Evolutionary conservation across 192 early-diverging fungal species (phyloP), one percentile per base, ranked within the genome.

Genomic region (Mortierella antarctica): DNA sequence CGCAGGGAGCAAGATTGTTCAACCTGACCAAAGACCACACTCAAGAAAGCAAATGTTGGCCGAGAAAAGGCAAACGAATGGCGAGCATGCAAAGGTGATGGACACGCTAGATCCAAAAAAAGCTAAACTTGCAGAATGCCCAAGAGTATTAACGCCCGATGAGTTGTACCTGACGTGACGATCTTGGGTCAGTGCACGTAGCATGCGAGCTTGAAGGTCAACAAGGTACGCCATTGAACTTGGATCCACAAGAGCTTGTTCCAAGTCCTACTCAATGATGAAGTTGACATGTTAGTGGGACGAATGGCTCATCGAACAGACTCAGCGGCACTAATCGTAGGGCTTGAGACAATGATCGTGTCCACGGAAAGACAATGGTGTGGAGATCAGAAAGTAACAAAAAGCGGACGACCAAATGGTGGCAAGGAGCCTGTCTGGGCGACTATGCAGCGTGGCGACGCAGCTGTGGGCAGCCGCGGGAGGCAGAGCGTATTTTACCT

Each of bases 171-270:
- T 87, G 61, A 87, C 64, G 41, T 81, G 79, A 6, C 80, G 62
- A 62, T 88, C 83, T n/a, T 79, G 74, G 17, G 84, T 86, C 44
- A 86, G 31, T 4, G 73, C 40, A n/a, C 85, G 85, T 23, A 88
- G 74, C 77, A 88, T 73, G 17, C 84, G 84, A 15, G 83, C 83
- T 55, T 86, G 70, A 45, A 88, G 79, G 44, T 88, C 85, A 55
- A 84, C 68, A 14, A 88, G 67, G 67, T 70, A 71, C 17, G 65
- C 46, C 50, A 82, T 65, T 39, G 67, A 67, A 81, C 86, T 66
- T 44, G 80, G 86, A 81, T 82, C 86, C 45, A 81, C 84, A 18
- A 79, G 83, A 83, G 83, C 87, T 68, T 58, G 85, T 65, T 75
- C 90, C 54, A 76, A 83, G 67, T 79, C 86, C 84, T 77, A 88